These are phyloP conservation scores for Sordaria brevicollis DNA, from an alignment of 495 filamentous ascomycete species.

Conservation along the genomic window DNA sequence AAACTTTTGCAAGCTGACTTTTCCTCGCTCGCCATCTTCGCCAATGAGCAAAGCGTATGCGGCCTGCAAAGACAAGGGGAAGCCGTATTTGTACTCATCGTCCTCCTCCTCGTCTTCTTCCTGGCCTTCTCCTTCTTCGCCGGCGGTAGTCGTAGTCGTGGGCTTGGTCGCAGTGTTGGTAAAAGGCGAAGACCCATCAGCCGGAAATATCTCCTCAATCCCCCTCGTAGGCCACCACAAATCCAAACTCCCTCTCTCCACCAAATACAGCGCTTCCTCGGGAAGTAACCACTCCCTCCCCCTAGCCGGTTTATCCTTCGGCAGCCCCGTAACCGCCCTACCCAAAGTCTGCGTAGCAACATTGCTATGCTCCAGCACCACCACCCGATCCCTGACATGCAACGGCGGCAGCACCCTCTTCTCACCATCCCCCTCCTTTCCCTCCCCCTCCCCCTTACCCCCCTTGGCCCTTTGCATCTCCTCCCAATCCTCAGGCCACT, in stretches of 20 bases:
- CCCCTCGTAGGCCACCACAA: slow-evolving; percentile 60
- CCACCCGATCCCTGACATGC: slow-evolving; percentile 35
- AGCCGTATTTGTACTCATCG: slow-evolving; percentile 45
- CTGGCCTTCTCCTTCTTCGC: slow-evolving; percentile 13
- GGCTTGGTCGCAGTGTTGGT: background rate
- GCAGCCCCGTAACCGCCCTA: slow-evolving; percentile 29
- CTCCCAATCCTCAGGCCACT: slow-evolving; percentile 21
- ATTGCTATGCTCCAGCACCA: slow-evolving; percentile 35
- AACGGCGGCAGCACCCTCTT: slow-evolving; percentile 24
- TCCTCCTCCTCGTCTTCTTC: slow-evolving; percentile 3
- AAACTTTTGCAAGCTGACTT: slow-evolving; percentile 65
- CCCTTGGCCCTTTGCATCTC: slow-evolving; percentile 8
- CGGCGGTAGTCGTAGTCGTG: slow-evolving; percentile 6
- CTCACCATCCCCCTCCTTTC: slow-evolving; percentile 2
- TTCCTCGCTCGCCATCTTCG: slow-evolving; percentile 46
- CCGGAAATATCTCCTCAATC: slow-evolving; percentile 29
- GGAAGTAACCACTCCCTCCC: slow-evolving; percentile 72
- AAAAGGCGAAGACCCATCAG: background rate
- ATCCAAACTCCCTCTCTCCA: slow-evolving; percentile 81
- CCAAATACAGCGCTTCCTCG: slow-evolving; percentile 80
- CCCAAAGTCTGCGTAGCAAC: slow-evolving; percentile 32
- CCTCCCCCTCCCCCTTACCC: slow-evolving; percentile 4
- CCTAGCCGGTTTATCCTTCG: slow-evolving; percentile 34
- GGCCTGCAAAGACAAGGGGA: slow-evolving; percentile 82
- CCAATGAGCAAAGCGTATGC: slow-evolving; percentile 76